phyloP scores from a whole-genome alignment of 83 land plant genomes.

The Larix sibirica region DNA sequence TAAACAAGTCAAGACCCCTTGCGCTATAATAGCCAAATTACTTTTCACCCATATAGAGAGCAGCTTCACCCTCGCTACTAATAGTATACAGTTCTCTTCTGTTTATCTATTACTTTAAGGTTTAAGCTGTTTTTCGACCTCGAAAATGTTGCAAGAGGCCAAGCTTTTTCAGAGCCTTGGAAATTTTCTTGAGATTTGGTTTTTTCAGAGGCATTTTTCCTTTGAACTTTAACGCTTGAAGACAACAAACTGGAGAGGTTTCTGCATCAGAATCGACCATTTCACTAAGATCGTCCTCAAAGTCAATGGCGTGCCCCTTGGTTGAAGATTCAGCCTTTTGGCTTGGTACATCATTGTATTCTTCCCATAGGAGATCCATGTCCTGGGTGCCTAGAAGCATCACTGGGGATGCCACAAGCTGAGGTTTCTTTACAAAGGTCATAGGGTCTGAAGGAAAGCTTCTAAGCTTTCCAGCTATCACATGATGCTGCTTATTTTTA shows the following conservation, averaged over 20 bases:
- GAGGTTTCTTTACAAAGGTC: not conserved
- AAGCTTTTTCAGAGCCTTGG: slow-evolving; percentile 11
- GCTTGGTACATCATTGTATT: not conserved
- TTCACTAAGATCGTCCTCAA: not conserved
- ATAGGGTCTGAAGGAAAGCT: not conserved
- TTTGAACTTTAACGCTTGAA: slow-evolving; percentile 4
- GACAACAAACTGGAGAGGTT: slow-evolving; percentile 2
- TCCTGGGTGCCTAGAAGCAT: not conserved
- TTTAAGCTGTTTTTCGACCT: not conserved
- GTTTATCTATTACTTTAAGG: not conserved
- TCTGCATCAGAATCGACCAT: not conserved
- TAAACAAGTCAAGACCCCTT: not conserved
- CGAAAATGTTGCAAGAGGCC: not conserved
- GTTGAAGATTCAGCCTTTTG: not conserved
- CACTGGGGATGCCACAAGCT: not conserved
- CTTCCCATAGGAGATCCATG: slow-evolving; percentile 10
- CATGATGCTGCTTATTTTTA: not conserved
- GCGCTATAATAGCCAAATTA: not conserved
- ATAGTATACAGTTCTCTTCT: not conserved
- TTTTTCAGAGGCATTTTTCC: slow-evolving; percentile 8
- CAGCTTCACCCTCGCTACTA: too few species aligned
- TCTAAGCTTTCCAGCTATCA: not conserved
- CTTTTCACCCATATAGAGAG: not conserved
- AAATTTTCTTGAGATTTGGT: slow-evolving; percentile 4
- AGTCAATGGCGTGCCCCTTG: not conserved